Percentiles rank a stretch among this genome's conserved stretches.
phyloP scores from a whole-genome alignment of 352 stramenopile species.

The Elongisporangium anandrum region DNA sequence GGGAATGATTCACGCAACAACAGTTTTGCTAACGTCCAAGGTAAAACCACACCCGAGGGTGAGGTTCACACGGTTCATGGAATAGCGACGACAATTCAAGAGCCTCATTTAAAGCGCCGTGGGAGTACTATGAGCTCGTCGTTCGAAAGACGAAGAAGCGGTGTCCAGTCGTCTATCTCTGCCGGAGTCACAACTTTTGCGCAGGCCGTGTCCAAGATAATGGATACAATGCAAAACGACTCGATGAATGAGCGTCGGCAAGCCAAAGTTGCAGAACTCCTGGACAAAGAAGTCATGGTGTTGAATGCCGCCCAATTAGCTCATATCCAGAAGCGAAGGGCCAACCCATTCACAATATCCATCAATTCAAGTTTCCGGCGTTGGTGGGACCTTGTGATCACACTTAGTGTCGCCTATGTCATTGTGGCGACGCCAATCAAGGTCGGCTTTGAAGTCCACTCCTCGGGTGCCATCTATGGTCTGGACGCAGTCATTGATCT shows the following conservation, averaged over 20 bases:
- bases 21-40: background rate
- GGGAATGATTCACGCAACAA: background rate
- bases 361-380: constrained; percentile 52
- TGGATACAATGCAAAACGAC: constrained; percentile 30
- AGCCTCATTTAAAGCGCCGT: background rate
- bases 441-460: constrained; percentile 40
- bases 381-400: constrained; percentile 61
- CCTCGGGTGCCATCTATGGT: constrained; percentile 21
- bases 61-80: background rate
- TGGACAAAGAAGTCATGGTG: constrained; percentile 59
- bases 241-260: constrained; percentile 29
- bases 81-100: background rate
- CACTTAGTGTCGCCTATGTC: constrained; percentile 44
- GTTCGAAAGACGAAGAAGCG: constrained; percentile 13
- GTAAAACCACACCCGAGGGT: background rate
- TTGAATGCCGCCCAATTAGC: constrained; percentile 53
- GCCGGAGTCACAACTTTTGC: constrained; percentile 28
- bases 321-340: constrained; percentile 47
- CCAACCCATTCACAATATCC: constrained; percentile 50
- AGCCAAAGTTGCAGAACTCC: constrained; percentile 43
- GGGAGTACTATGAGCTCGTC: background rate
- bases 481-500: constrained; percentile 49
- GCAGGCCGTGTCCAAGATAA: constrained; percentile 26
- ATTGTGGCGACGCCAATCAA: constrained; percentile 52
- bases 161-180: constrained; percentile 18